Conservation (phyloP, 2,329 filamentous ascomycete genomes). For the Colletotrichum sansevieriae region DNA sequence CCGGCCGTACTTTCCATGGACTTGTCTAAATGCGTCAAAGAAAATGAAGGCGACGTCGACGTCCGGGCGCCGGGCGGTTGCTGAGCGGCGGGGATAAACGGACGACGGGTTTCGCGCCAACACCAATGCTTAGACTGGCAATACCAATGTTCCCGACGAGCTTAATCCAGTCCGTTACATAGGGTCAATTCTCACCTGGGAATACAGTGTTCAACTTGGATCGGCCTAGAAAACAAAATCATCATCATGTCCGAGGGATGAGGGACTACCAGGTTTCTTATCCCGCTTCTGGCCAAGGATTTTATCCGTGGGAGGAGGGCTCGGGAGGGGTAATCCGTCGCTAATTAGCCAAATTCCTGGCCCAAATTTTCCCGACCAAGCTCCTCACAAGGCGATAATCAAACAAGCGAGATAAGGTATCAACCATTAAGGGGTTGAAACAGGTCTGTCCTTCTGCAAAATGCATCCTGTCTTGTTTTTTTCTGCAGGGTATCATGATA, state of each 20-base stretch:
- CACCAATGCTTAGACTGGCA: not conserved
- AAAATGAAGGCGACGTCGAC: not conserved
- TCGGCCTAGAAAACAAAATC: constrained; percentile 2
- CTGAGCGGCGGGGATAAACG: constrained; percentile 7
- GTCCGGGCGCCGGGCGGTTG: constrained; percentile 13
- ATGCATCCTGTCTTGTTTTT: constrained; percentile 35
- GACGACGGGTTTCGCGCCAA: not conserved
- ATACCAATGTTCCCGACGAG: constrained; percentile 20
- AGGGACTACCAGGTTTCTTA: constrained; percentile 13
- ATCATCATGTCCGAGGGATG: constrained; percentile 7
- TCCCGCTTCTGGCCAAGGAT: constrained; percentile 7
- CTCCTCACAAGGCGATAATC: constrained; percentile 31
- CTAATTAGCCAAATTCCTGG: constrained; percentile 28
- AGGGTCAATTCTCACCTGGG: constrained; percentile 5
- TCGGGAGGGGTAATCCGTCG: constrained; percentile 22
- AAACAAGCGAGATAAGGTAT: constrained; percentile 42
- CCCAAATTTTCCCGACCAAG: not conserved
- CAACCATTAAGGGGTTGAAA: constrained; percentile 36
- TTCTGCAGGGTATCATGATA: constrained; percentile 42
- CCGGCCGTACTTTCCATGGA: not conserved
- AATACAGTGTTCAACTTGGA: not conserved
- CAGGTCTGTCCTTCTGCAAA: constrained; percentile 27
- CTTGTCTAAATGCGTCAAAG: not conserved
- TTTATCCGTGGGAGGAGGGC: not conserved
- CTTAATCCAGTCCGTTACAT: constrained; percentile 18